These are phyloP conservation scores for Oryza meyeriana DNA, from an alignment of 176 grass and related monocot species.

Conservation along the genomic window DNA sequence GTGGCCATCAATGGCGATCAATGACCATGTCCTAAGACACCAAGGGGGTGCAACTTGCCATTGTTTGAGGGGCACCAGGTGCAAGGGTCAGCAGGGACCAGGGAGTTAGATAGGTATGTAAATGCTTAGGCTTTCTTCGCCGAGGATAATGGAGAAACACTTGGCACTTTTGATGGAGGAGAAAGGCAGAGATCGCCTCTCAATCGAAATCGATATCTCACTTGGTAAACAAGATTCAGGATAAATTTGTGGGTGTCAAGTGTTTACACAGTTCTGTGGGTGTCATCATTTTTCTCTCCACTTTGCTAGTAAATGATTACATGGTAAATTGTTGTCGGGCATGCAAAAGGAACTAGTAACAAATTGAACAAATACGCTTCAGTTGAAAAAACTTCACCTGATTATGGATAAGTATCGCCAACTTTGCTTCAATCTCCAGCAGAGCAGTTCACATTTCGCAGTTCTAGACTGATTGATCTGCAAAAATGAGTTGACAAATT, in stretches of 20 bases:
- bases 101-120: background rate
- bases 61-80: constrained; percentile 19
- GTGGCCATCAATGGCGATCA: background rate
- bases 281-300: background rate
- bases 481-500: background rate
- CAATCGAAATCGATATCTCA: background rate
- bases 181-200: background rate
- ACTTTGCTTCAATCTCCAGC: background rate
- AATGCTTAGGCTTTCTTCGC: background rate
- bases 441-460: background rate
- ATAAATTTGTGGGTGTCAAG: background rate
- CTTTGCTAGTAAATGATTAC: background rate
- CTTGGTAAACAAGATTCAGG: background rate
- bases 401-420: background rate
- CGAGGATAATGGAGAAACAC: background rate
- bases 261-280: background rate
- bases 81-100: constrained; percentile 12
- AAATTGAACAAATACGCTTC: background rate
- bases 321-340: background rate
- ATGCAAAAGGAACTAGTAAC: constrained; percentile 12
- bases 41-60: constrained; percentile 23
- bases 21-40: constrained; percentile 16
- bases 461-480: background rate
- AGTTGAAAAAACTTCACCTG: constrained; percentile 9
- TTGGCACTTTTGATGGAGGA: constrained; percentile 17